Evolutionary conservation across 2,329 filamentous ascomycete species (phyloP).

Genomic region (Mariannaea sp.): DNA sequence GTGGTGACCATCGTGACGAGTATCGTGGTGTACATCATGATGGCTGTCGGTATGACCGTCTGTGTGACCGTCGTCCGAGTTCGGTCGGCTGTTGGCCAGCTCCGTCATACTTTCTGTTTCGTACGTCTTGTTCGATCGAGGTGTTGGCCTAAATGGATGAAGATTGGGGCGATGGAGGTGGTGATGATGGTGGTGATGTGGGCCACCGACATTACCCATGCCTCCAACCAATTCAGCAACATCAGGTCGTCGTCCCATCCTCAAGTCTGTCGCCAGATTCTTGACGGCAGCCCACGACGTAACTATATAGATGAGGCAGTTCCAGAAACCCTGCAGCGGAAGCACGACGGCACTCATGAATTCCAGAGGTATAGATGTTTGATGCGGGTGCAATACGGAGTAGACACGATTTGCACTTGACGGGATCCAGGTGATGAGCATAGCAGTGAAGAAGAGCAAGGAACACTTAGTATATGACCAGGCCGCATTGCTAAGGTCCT

Average conservation of each 20-base stretch:
- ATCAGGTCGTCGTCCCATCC: constrained; percentile 34
- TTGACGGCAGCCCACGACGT: constrained; percentile 71
- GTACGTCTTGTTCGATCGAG: constrained; percentile 42
- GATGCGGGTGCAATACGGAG: constrained; percentile 61
- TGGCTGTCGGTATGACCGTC: no score
- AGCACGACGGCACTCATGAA: constrained; percentile 75
- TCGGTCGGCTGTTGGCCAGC: constrained; percentile 47
- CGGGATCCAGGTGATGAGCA: constrained; percentile 76
- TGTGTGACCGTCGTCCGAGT: constrained; percentile 45
- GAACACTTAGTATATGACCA: constrained; percentile 74
- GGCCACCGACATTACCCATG: constrained; percentile 24
- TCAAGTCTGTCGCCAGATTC: constrained; percentile 49
- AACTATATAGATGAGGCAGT: constrained; percentile 74
- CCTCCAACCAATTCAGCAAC: constrained; percentile 44
- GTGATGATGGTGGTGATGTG: constrained; percentile 13
- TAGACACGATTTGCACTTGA: constrained; percentile 80
- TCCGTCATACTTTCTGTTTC: constrained; percentile 59
- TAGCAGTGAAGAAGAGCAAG: constrained; percentile 71
- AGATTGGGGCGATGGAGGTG: constrained; percentile 28
- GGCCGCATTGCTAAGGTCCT: constrained; percentile 65
- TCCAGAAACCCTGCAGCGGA: constrained; percentile 85
- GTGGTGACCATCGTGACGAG: constrained; percentile 38
- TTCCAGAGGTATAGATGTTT: constrained; percentile 63
- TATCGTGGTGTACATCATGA: no score
- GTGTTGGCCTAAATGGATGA: constrained; percentile 41